Percentiles rank a stretch among this genome's conserved stretches.
These are phyloP conservation scores for Hermanozyma aechmeae DNA, from an alignment of 805 yeast species.

Conservation along the genomic window DNA sequence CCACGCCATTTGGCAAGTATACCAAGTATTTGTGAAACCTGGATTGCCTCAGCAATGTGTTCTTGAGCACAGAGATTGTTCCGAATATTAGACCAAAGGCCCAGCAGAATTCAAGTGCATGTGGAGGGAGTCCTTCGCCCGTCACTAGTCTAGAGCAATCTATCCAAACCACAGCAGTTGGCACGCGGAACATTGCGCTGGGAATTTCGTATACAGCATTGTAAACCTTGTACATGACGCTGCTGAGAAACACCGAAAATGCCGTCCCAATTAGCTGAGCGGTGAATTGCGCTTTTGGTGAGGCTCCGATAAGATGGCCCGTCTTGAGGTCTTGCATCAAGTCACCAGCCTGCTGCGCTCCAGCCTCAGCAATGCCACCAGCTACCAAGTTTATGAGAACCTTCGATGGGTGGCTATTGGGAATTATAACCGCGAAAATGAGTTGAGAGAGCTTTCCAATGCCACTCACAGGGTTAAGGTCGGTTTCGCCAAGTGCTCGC, in stretches of 20 bases:
- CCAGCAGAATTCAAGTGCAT: constrained; percentile 53
- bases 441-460: constrained; percentile 91
- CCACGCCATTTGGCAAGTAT: constrained; percentile 87
- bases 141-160: constrained; percentile 91
- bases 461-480: constrained; percentile 92
- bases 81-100: constrained; percentile 64
- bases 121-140: constrained; percentile 83
- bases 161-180: constrained; percentile 94
- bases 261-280: constrained; percentile 86
- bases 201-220: constrained; percentile 81
- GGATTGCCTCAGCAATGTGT: constrained; percentile 38
- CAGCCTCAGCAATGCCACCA: constrained; percentile 97
- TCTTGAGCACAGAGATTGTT: constrained; percentile 52
- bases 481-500: constrained; percentile 94
- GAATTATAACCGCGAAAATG: constrained; percentile 74
- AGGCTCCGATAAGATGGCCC: constrained; percentile 84
- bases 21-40: constrained; percentile 31
- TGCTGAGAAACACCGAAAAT: constrained; percentile 73
- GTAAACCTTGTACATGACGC: constrained; percentile 76
- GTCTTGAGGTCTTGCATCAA: constrained; percentile 95
- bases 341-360: constrained; percentile 98
- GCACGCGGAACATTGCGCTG: constrained; percentile 70
- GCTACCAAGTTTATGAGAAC: constrained; percentile 82
- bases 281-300: constrained; percentile 82
- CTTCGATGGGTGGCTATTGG: constrained; percentile 66